Evolutionary conservation across 106 monocot genomes (phyloP), one percentile per base, ranked within the genome.

Genomic region (Agapanthus africanus): DNA sequence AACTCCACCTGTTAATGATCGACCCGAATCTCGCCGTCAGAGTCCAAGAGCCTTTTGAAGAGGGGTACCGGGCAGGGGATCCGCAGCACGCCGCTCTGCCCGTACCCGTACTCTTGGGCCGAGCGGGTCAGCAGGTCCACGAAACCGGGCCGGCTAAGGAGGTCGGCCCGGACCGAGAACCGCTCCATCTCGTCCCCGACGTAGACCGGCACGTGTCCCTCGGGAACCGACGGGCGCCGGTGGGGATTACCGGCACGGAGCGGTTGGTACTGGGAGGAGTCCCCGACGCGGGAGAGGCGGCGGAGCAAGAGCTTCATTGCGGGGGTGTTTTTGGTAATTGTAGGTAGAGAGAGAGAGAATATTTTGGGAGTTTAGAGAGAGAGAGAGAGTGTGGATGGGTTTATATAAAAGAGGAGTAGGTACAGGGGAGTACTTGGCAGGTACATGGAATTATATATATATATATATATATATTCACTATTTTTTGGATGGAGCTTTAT

Each of bases 181-280:
- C 82, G 75, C 76, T 76, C 90, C 86, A 83, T 80, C 76, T 86
- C 86, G 11, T 90, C 86, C 15, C 90, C 90, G n/a, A 90, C 90
- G 78, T 70, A 81, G 9, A 90, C 78, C 35, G 86, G 86, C 41
- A 90, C 76, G 76, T 90, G 86, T 15, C 90, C 90, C 16, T 66
- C 40, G 11, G 65, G 65, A 6, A 66, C 65, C 65, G 27, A 23
- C 8, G 11, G 16, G 5, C 40, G 40, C 14, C 65, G 65, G 26
- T 41, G 6, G 65, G 33, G 35, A n/a, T n/a, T n/a, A 26, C 65
- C 64, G 18, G 4, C n/a, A 15, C 39, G 18, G 3, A 71, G 72
- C 33, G n/a, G 41, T 13, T 37, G 61, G 74, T 49, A 60, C 37
- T 28, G n/a, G 19, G 72, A 67, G 36, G 74, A 59, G 72, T 73